These are phyloP conservation scores for Pichia paraexigua DNA, from an alignment of 805 yeast genomes.

Conservation along the genomic window DNA sequence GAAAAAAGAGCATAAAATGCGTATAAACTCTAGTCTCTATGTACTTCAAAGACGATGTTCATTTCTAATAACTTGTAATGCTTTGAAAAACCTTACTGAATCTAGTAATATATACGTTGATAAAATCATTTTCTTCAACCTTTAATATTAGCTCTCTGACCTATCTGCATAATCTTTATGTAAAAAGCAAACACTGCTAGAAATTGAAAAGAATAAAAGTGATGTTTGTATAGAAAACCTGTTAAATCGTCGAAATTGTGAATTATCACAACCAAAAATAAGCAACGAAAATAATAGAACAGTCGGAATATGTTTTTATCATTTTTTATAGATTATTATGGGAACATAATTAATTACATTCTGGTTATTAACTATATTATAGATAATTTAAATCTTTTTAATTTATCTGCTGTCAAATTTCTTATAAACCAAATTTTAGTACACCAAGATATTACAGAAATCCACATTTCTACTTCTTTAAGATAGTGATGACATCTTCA, in stretches of 20 bases:
- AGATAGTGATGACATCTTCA: conserved; percentile 94
- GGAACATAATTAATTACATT: too few relatives aligned
- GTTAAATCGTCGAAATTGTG: too few relatives aligned
- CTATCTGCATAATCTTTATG: too few relatives aligned
- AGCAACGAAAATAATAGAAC: too few relatives aligned
- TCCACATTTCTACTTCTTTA: conserved; percentile 48
- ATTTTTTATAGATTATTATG: too few relatives aligned
- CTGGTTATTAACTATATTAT: too few relatives aligned
- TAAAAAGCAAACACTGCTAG: too few relatives aligned
- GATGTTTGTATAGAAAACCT: too few relatives aligned
- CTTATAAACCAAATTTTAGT: neutral
- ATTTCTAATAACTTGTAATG: neutral
- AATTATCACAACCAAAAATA: too few relatives aligned
- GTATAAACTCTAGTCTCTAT: neutral
- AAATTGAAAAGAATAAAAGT: too few relatives aligned
- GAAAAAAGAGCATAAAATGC: neutral
- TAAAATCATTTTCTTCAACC: neutral
- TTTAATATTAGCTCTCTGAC: neutral
- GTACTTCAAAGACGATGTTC: neutral
- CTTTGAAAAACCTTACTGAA: neutral
- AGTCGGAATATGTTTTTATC: too few relatives aligned
- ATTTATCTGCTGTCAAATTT: neutral
- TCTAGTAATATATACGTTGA: neutral
- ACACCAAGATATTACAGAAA: conserved; percentile 8
- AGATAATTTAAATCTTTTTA: too few relatives aligned